A percentile compares a stretch with the other conserved stretches of the same genome.
phyloP scores from a whole-genome alignment of 805 yeast species.

The Candida easanensis region DNA sequence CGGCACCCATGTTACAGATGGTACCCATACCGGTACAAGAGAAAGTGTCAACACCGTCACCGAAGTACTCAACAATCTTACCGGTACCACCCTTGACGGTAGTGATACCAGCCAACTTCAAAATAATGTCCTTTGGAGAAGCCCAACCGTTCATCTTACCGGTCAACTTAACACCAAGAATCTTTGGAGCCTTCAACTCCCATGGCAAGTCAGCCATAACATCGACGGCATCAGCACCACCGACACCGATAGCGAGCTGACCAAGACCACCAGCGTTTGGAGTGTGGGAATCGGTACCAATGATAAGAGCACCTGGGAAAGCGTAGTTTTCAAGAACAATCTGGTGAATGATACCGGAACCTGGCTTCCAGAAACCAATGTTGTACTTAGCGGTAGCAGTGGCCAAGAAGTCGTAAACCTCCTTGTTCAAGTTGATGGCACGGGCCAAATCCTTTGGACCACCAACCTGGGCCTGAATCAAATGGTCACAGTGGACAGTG shows the following conservation, averaged over 20 bases:
- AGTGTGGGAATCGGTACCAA: constrained; percentile 98
- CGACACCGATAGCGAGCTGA: constrained; percentile 98
- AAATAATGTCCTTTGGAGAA: constrained; percentile 95
- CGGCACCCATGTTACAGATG: constrained; percentile 99
- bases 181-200: constrained; percentile 97
- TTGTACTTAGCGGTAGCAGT: constrained; percentile 93
- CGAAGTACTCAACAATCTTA: constrained; percentile 92
- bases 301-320: constrained; percentile 94
- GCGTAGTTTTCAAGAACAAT: constrained; percentile 95
- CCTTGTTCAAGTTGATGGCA: constrained; percentile 84
- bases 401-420: constrained; percentile 92
- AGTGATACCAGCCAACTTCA: constrained; percentile 84
- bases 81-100: constrained; percentile 99
- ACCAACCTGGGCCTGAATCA: constrained; percentile 94
- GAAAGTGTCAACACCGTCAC: constrained; percentile 85
- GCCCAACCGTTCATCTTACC: constrained; percentile 93
- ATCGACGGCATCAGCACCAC: constrained; percentile 99
- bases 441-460: constrained; percentile 78
- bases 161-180: constrained; percentile 89
- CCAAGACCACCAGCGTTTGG: constrained; percentile 99
- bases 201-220: constrained; percentile 96
- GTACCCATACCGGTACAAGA: constrained; percentile 99
- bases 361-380: constrained; percentile 99
- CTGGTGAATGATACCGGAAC: constrained; percentile 98
- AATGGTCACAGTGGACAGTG: constrained; percentile 96